Evolutionary conservation across 202 grass and related monocot species (phyloP).

Genomic region (Setaria viridis): DNA sequence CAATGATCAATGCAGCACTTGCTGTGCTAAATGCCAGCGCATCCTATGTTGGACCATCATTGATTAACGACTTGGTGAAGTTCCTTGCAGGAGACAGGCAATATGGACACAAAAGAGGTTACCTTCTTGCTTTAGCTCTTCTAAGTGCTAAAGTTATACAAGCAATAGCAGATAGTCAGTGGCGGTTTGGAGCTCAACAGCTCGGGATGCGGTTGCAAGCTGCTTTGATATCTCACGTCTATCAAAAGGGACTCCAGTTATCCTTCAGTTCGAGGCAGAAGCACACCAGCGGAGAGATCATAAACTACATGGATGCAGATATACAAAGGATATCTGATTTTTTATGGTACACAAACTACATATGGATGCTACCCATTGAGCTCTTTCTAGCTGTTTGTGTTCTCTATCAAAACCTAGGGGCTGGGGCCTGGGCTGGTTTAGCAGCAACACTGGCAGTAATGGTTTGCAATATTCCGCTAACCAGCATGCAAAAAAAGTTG

Average conservation of each 20-base stretch:
- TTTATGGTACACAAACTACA: conserved; percentile 88
- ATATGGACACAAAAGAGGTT: conserved; percentile 76
- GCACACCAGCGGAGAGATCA: conserved; percentile 92
- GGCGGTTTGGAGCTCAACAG: conserved; percentile 83
- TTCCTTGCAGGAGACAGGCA: conserved; percentile 78
- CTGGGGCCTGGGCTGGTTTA: conserved; percentile 84
- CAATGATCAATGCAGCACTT: conserved; percentile 77
- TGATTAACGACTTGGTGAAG: conserved; percentile 84
- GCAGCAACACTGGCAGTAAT: conserved; percentile 81
- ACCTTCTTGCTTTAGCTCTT: conserved; percentile 66
- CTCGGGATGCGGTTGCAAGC: conserved; percentile 83
- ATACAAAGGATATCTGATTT: conserved; percentile 87
- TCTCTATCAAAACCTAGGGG: conserved; percentile 79
- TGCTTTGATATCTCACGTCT: conserved; percentile 80
- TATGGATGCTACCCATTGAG: conserved; percentile 97
- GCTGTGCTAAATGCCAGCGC: conserved; percentile 72
- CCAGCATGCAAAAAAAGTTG: conserved; percentile 77
- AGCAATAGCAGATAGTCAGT: conserved; percentile 75
- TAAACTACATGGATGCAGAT: conserved; percentile 98
- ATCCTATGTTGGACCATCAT: conserved; percentile 88
- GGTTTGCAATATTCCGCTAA: conserved; percentile 86
- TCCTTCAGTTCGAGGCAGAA: conserved; percentile 76
- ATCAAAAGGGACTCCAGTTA: conserved; percentile 82
- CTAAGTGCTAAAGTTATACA: conserved; percentile 89
- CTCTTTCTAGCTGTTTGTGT: conserved; percentile 77